phyloP scores from a whole-genome alignment of 2,329 filamentous ascomycete genomes.

The Penicillium sp. region DNA sequence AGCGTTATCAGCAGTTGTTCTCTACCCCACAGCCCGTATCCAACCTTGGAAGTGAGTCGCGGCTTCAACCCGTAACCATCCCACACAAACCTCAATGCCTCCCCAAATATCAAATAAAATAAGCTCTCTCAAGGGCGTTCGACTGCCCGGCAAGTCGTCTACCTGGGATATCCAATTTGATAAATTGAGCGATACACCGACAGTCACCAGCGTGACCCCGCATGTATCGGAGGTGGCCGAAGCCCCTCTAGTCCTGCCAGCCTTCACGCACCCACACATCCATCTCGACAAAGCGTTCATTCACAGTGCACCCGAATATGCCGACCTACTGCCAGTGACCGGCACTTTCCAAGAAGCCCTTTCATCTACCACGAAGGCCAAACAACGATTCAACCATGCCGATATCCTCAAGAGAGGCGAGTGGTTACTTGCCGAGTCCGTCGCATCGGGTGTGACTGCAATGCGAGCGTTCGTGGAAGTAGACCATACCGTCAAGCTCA shows the following conservation, averaged over 20 bases:
- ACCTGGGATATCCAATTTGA: slow-evolving; percentile 37
- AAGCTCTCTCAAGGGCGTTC: slow-evolving; percentile 28
- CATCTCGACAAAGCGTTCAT: slow-evolving; percentile 63
- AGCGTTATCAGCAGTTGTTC: background rate
- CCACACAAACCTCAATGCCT: slow-evolving; percentile 7
- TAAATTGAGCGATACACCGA: slow-evolving; percentile 8
- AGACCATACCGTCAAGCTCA: slow-evolving; percentile 61
- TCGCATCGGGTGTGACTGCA: slow-evolving; percentile 65
- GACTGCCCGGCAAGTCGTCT: slow-evolving; percentile 30
- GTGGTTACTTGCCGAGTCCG: slow-evolving; percentile 67
- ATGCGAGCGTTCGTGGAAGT: slow-evolving; percentile 74
- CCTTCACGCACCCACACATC: slow-evolving; percentile 71
- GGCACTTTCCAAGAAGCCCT: slow-evolving; percentile 70
- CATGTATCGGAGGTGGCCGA: slow-evolving; percentile 14
- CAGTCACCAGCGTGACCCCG: slow-evolving; percentile 31
- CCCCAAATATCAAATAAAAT: slow-evolving; percentile 16
- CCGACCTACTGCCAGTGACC: slow-evolving; percentile 58
- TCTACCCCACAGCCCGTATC: background rate
- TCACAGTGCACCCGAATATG: slow-evolving; percentile 48
- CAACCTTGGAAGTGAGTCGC: background rate
- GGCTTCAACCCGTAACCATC: background rate
- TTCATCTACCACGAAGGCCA: slow-evolving; percentile 59
- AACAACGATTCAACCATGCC: slow-evolving; percentile 61
- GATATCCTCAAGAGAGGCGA: slow-evolving; percentile 67
- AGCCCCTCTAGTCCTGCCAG: slow-evolving; percentile 49